Evolutionary conservation across 2,329 filamentous ascomycete genomes (phyloP), one percentile per base, ranked within the genome.

Genomic region (Botryotinia convoluta): DNA sequence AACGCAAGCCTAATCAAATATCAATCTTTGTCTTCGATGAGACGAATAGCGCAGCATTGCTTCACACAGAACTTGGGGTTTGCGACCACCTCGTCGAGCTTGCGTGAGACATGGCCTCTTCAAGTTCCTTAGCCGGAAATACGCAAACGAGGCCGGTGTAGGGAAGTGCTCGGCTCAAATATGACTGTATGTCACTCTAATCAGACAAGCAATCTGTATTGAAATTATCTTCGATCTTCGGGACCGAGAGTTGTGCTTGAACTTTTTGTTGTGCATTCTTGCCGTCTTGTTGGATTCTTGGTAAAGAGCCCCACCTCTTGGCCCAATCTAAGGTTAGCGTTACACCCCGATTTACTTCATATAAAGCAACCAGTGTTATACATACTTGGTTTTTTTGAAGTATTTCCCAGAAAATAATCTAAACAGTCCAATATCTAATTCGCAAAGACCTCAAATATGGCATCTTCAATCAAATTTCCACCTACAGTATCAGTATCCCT

Each of bases 401-500:
- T 14, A 1, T 60, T 6, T 32, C 6, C 7, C 7, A 44, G 9
- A 8, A 22, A 45, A 6, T 9, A 14, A 9, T 10, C 14, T 26
- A 54, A 20, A 39, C 1, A 48, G 10, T 39, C 4, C 22, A 39
- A 29, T 20, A 67, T 39, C 7, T 9, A 51, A 20, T 37, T 5
- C 48, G 2, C n/a, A 22, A 20, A 57, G 4, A 42, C 44, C 42
- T 26, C 18, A 9, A 48, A 48, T 20, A 64, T 71, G 69, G 44
- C 59, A 16, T 29, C 59, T 20, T 32, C 59, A 42, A 39, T 54
- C 9, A 35, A 18, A 37, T 54, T 71, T 6, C 60, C 69, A 26
- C 59, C 69, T 6, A 75, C 81, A 39, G 79, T 86, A 75, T 81
- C 77, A 1, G 82, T 86, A n/a, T 84, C 84, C 32, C 79, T 87